These are phyloP conservation scores for Candida stauntonica DNA, from an alignment of 805 yeast species.

Conservation along the genomic window DNA sequence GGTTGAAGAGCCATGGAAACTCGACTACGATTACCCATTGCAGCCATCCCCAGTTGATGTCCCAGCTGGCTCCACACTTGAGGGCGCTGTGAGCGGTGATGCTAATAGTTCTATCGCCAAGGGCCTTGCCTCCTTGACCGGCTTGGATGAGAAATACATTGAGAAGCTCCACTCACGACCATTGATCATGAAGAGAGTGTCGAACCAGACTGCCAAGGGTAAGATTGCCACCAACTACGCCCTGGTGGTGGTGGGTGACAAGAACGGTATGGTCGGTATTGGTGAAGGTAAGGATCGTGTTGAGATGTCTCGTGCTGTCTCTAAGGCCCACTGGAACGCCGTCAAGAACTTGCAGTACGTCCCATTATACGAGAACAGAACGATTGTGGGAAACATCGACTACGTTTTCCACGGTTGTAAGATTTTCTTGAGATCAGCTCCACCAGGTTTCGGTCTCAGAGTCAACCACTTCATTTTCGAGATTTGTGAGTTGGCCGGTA, in stretches of 20 bases:
- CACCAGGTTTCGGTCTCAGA: conserved; percentile 90
- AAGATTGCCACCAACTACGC: conserved; percentile 80
- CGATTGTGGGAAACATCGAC: conserved; percentile 79
- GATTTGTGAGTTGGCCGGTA: conserved; percentile 89
- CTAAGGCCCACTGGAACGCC: conserved; percentile 91
- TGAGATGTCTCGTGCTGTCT: conserved; percentile 67
- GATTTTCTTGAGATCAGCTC: conserved; percentile 77
- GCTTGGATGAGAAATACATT: conserved; percentile 59
- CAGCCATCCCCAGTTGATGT: conserved; percentile 53
- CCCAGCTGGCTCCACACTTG: conserved; percentile 43
- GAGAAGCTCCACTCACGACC: conserved; percentile 60
- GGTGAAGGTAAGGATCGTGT: conserved; percentile 92
- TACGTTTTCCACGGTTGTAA: conserved; percentile 84
- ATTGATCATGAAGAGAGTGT: conserved; percentile 70
- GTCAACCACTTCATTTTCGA: conserved; percentile 88
- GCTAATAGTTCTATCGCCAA: conserved; percentile 36
- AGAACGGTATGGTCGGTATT: conserved; percentile 88
- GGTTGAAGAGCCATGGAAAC: conserved; percentile 46
- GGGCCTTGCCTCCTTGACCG: conserved; percentile 59
- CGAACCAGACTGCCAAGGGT: conserved; percentile 90
- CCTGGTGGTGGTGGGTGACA: conserved; percentile 86
- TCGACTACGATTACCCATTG: conserved; percentile 47
- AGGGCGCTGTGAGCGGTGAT: conserved; percentile 21
- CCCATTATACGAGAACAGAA: conserved; percentile 87
- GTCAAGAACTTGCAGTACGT: conserved; percentile 76